phyloP scores from a whole-genome alignment of 73 alveolate species.

The Tetrahymena elliotti region DNA sequence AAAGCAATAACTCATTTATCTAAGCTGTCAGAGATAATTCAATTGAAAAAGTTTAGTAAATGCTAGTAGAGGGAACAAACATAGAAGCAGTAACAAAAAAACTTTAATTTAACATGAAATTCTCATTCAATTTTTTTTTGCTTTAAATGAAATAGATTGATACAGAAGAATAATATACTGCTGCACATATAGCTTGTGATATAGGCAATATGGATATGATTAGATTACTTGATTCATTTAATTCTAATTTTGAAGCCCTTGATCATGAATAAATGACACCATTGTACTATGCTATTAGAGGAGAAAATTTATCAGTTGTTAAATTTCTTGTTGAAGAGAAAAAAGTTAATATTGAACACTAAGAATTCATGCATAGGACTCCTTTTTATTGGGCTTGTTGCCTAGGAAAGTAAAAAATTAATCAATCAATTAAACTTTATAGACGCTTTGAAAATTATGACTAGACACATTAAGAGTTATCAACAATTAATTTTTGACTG shows the following conservation, averaged over 20 bases:
- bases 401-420: not conserved
- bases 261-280: slow-evolving; percentile 42
- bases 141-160: not conserved
- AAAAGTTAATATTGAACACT: slow-evolving; percentile 21
- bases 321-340: slow-evolving; percentile 10
- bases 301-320: slow-evolving; percentile 1
- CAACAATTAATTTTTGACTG: not conserved
- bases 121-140: not conserved
- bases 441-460: not conserved
- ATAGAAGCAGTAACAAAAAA: not conserved
- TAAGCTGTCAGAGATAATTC: not conserved
- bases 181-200: not conserved
- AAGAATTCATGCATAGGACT: slow-evolving; percentile 29
- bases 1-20: not conserved
- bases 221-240: not conserved
- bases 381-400: slow-evolving; percentile 45
- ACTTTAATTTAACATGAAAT: not conserved
- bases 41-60: not conserved
- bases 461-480: not conserved
- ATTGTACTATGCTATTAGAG: slow-evolving; percentile 13
- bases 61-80: not conserved
- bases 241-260: slow-evolving; percentile 26
- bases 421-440: not conserved
- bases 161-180: not conserved
- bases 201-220: not conserved